phyloP scores from a whole-genome alignment of 305 asterid species.

The Stenogyne calaminthoides region DNA sequence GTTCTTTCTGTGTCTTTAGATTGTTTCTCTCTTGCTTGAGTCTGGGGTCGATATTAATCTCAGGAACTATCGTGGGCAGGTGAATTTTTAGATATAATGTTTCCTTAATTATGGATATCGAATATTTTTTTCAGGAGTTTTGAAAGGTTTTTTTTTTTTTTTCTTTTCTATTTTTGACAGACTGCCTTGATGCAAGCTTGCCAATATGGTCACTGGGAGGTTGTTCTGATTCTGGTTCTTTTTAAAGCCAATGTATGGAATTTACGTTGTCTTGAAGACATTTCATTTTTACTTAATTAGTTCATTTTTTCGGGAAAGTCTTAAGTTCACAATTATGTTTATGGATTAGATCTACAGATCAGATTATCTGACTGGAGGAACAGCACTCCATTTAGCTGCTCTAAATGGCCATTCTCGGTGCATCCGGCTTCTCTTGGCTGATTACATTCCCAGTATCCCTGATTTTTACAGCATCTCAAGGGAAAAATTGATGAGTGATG shows the following conservation, averaged over 20 bases:
- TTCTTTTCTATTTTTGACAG: constrained; percentile 41
- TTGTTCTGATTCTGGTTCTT: constrained; percentile 80
- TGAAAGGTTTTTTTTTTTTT: background rate
- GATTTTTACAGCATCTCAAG: constrained; percentile 45
- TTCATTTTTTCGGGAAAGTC: background rate
- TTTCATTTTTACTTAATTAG: background rate
- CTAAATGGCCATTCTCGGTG: constrained; percentile 77
- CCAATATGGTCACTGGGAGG: constrained; percentile 95
- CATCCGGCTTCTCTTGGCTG: constrained; percentile 77
- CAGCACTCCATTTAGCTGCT: constrained; percentile 90
- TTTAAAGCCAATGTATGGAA: constrained; percentile 73
- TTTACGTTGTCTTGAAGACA: constrained; percentile 3
- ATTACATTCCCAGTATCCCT: constrained; percentile 73
- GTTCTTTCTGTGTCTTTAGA: constrained; percentile 42
- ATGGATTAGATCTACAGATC: constrained; percentile 62
- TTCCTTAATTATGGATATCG: background rate
- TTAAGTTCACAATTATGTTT: constrained; percentile 25
- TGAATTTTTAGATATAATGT: constrained; percentile 12
- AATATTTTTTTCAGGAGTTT: background rate
- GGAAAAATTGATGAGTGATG: constrained; percentile 42
- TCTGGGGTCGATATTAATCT: constrained; percentile 89
- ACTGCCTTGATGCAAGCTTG: constrained; percentile 98
- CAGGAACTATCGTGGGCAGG: constrained; percentile 93
- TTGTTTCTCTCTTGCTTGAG: constrained; percentile 73
- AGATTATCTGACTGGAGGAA: constrained; percentile 89